Evolutionary conservation across 345 rosid genomes (phyloP).

Genomic region (Citrus unshiu): DNA sequence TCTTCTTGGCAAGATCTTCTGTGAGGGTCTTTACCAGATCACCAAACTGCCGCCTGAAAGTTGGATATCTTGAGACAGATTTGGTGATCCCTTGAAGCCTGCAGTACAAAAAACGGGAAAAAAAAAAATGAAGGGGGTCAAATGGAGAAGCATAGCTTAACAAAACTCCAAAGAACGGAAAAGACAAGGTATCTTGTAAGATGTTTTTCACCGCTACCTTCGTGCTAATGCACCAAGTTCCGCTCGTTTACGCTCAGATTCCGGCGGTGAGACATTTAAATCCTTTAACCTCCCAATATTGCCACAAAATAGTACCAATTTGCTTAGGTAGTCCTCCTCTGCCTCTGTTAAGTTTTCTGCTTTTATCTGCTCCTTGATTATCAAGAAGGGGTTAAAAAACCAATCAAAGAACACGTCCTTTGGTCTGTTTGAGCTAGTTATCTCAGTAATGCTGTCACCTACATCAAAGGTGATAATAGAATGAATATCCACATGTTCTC

Average conservation of each 20-base stretch:
- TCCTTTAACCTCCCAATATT: conserved; percentile 55
- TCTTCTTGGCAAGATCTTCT: conserved; percentile 58
- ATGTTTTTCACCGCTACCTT: conserved; percentile 45
- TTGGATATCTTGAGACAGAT: conserved; percentile 83
- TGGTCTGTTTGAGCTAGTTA: conserved; percentile 72
- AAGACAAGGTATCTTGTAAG: neutral
- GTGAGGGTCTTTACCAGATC: conserved; percentile 46
- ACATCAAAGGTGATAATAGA: conserved; percentile 14
- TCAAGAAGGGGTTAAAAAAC: conserved; percentile 84
- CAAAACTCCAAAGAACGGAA: neutral
- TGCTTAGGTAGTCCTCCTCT: conserved; percentile 82
- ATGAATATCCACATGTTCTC: conserved; percentile 2
- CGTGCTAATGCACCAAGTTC: conserved; percentile 93
- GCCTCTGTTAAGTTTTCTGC: conserved; percentile 61
- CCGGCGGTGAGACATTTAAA: conserved; percentile 49
- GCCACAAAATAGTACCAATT: conserved; percentile 60
- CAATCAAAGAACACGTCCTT: conserved; percentile 83
- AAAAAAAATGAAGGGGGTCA: neutral
- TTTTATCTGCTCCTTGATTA: conserved; percentile 84
- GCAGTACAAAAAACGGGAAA: neutral
- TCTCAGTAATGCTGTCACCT: conserved; percentile 60
- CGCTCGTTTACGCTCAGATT: conserved; percentile 70
- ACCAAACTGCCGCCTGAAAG: conserved; percentile 62
- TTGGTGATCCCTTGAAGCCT: conserved; percentile 84
- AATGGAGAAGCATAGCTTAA: neutral